Base-by-base conservation (phyloP, 345 rosid genomes). In the Abelmoschus esculentus region DNA sequence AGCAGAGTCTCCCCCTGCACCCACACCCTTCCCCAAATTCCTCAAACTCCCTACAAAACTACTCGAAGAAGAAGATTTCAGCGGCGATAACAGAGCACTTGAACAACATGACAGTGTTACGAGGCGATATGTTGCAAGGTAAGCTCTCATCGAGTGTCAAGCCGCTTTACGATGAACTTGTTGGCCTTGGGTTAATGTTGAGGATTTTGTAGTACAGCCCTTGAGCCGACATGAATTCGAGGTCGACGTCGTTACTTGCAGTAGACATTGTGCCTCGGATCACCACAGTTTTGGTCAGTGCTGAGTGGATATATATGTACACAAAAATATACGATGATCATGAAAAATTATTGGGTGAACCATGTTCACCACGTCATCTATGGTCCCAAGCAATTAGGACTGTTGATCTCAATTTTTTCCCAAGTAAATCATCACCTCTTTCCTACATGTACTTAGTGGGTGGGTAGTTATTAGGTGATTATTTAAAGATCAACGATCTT, bases 1-100 rank as follows among this genome's bases (percentile, higher is more conserved):
- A 88, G 61, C 92, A 88, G 34, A 88, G 85, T 10, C 81, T 81
- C 7, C 78, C 82, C 66, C 1, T 68, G 56, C 90, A 88, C 14
- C 82, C 80, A 3, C 73, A 71, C 32, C 77, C 90, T 19, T 49
- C 28, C 32, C 47, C 52, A 5, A n/a, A 77, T 3, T 77, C 77
- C 83, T 83, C 92, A 44, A 74, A 88, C 69, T 53, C 47, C 76
- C 84, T 70, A n/a, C 92, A 88, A n/a, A 34, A 75, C 88, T 86
- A 70, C 29, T 73, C 0, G 85, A 72, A 4, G 90, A 80, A 53
- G 88, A 83, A 56, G n/a, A n/a, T n/a, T 86, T 86, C 74, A 88
- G 54, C 0, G 90, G 92, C 0, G 90, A 84, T 0, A 65, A 44
- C 68, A 1, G 88, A 84, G 61, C 92, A 88, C 74, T 86, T 81